Base-by-base conservation (phyloP, 768 basidiomycete species). In the Naganishia friedmannii region DNA sequence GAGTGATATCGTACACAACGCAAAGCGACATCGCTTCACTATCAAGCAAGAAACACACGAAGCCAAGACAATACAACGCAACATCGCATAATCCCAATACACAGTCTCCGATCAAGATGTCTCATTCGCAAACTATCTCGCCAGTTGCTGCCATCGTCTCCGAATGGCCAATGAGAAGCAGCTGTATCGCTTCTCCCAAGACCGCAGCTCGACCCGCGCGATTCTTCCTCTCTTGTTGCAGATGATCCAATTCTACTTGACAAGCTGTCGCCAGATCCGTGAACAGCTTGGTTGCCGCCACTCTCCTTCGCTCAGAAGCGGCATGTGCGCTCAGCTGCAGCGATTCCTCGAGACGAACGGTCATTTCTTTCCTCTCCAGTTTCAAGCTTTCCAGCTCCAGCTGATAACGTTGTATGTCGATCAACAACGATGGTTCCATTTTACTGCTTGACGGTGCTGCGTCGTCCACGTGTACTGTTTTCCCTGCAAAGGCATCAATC, bases 161-260 rank as follows among this genome's bases (percentile, higher is more conserved):
- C 42, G 48, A 51, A n/a, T 51, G 23, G 23, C 48, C 60, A 6
- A 63, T 26, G 26, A 42, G 23, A 10, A 42, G 42, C 39, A 46
- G 5, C 23, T n/a, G 17, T 2, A 63, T 45, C 42, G 32, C 17
- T 26, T 63, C 42, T 3, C 42, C 23, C 23, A 63, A 63, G 7
- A 10, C 26, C 37, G 8, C 60, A 15, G 26, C 28, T 45, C 28
- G 37, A 6, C 60, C 8, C 23, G 9, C 23, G 28, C 60, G 46
- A 13, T 63, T 26, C 15, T 39, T 42, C 26, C 39, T 46, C 23
- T 63, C 60, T 29, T 42, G 60, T 15, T 63, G n/a, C 26, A 63
- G 21, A n/a, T 28, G 60, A n/a, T n/a, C 60, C 39, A 42, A 29
- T 42, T 63, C 60, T 0, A 29, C 42, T 9, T 45, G 39, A 63